phyloP scores from a whole-genome alignment of 2,329 filamentous ascomycete genomes.

The Lasiodiplodia citricola region DNA sequence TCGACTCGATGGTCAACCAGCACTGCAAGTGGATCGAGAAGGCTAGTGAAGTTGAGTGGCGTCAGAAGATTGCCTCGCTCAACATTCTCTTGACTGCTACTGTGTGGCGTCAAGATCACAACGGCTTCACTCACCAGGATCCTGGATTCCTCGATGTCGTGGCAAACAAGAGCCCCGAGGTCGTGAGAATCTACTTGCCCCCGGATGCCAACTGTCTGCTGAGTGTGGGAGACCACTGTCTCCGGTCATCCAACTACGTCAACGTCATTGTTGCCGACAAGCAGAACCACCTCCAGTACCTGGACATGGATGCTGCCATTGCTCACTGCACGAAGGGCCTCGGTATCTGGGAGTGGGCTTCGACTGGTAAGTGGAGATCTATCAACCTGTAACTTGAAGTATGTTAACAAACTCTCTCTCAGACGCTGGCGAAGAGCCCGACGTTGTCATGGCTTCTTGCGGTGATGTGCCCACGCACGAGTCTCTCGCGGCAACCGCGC shows the following conservation, averaged over 20 bases:
- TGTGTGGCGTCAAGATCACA: slow-evolving; percentile 83
- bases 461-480: slow-evolving; percentile 78
- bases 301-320: slow-evolving; percentile 74
- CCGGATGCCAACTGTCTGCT: slow-evolving; percentile 81
- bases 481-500: slow-evolving; percentile 73
- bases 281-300: slow-evolving; percentile 76
- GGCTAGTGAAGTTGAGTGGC: slow-evolving; percentile 79
- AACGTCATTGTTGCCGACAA: slow-evolving; percentile 83
- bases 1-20: slow-evolving; percentile 85
- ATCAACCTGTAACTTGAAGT: neutral
- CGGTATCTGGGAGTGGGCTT: slow-evolving; percentile 79
- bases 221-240: slow-evolving; percentile 76
- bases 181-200: slow-evolving; percentile 80
- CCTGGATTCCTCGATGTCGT: slow-evolving; percentile 81
- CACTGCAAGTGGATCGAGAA: slow-evolving; percentile 89
- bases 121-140: slow-evolving; percentile 82
- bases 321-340: slow-evolving; percentile 79
- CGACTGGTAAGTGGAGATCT: slow-evolving; percentile 45
- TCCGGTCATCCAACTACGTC: slow-evolving; percentile 76
- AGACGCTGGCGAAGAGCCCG: slow-evolving; percentile 70
- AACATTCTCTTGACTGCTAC: slow-evolving; percentile 81
- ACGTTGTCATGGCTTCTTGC: slow-evolving; percentile 76
- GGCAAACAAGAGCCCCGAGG: slow-evolving; percentile 78
- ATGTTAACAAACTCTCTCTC: slow-evolving; percentile 38
- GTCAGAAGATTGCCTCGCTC: slow-evolving; percentile 72